Base-by-base conservation (phyloP, 805 yeast species). In the Yarrowia sp. region DNA sequence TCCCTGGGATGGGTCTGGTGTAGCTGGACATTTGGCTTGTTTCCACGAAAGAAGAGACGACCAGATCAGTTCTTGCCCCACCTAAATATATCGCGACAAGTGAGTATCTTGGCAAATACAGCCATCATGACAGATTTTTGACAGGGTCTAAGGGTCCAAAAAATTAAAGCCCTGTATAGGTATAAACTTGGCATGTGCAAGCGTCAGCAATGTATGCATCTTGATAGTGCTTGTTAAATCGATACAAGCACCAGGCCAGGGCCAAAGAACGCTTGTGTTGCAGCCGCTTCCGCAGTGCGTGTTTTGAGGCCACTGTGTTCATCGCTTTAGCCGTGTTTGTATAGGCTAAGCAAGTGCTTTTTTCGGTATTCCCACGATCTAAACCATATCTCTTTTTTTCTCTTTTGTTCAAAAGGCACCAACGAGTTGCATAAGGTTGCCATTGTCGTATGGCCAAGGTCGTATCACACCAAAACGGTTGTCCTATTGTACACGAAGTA, bases 1-100 rank as follows among this genome's bases (percentile, higher is more conserved):
- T 69, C 10, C 71, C 71, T 22, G 71, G 71, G 17, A 68, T 75
- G 18, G 76, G 75, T 15, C 42, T 9, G 28, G 8, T 4, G 57
- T 17, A 13, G 57, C 13, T 22, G 32, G 42, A 11, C 53, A 48
- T 48, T 22, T 22, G 28, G 28, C 28, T 22, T 22, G 53, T 10
- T 48, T 38, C 10, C 32, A 22, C 14, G 51, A 15, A 17, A 14
- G 50, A 14, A 18, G 50, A 44, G 31, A 28, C 50, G 31, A 44
- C 50, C 28, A 10, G 51, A 45, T 45, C 51, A 9, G 22, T 48
- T 15, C 39, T 33, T 15, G 8, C 51, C 22, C 51, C 51, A 32
- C 51, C 36, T 31, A 45, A 15, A 45, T 45, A 45, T 31, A 14
- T 31, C 8, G 36, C 4, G 9, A 31, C 22, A 31, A 45, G 51